phyloP scores from a whole-genome alignment of 2,329 filamentous ascomycete species.

The Verticillium tricorpus region DNA sequence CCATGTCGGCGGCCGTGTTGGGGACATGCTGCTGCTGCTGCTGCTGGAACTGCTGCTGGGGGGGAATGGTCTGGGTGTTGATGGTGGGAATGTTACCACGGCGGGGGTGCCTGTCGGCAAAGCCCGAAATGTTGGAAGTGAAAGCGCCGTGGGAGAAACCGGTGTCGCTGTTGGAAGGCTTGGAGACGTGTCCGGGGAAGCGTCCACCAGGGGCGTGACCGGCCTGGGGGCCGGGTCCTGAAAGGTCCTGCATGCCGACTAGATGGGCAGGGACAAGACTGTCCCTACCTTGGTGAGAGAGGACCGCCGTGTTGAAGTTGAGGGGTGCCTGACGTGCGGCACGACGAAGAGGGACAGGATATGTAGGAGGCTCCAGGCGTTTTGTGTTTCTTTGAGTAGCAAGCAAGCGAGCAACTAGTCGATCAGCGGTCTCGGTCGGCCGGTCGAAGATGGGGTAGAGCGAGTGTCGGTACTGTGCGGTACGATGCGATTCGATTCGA shows the following conservation, averaged over 20 bases:
- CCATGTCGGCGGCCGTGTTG: constrained; percentile 66
- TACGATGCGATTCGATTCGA: background rate
- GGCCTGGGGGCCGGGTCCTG: constrained; percentile 52
- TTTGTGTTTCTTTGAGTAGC: constrained; percentile 5
- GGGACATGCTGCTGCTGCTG: constrained; percentile 22
- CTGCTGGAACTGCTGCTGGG: constrained; percentile 22
- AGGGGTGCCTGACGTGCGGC: constrained; percentile 50
- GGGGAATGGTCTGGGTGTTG: constrained; percentile 58
- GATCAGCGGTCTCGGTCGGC: background rate
- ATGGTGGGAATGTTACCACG: constrained; percentile 85
- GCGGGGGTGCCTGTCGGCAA: constrained; percentile 81
- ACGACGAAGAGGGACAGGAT: constrained; percentile 28
- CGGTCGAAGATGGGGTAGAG: background rate
- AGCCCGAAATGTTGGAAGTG: constrained; percentile 78
- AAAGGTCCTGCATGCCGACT: constrained; percentile 88
- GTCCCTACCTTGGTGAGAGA: constrained; percentile 76
- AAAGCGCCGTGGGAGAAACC: constrained; percentile 93
- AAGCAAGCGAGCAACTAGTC: constrained; percentile 5
- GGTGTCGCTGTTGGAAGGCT: constrained; percentile 77
- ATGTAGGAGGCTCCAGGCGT: constrained; percentile 2
- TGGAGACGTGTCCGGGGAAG: constrained; percentile 68
- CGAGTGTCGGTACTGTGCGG: constrained; percentile 1
- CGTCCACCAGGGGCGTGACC: constrained; percentile 53
- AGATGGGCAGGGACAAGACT: constrained; percentile 81
- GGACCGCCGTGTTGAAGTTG: constrained; percentile 73